Evolutionary conservation across 352 stramenopile species (phyloP).

Genomic region (Pythium scleroteichum): DNA sequence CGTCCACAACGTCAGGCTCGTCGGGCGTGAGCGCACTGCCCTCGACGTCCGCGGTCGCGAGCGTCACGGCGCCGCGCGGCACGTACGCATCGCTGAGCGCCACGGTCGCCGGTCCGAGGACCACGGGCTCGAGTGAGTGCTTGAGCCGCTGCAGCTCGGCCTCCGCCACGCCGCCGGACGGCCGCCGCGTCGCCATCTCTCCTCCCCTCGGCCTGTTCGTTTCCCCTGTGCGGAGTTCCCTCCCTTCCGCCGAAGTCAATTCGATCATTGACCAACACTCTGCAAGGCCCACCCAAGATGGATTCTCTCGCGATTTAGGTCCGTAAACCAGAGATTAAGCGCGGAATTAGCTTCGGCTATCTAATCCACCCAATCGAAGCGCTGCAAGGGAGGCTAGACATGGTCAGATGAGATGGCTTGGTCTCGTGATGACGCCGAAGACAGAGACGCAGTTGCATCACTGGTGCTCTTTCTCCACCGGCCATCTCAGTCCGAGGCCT

Average conservation of each 20-base stretch:
- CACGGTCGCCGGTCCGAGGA: conserved; percentile 53
- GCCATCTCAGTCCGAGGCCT: conserved; percentile 2
- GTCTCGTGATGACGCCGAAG: no score
- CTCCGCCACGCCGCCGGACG: conserved; percentile 23
- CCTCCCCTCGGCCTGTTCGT: background rate
- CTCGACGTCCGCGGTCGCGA: conserved; percentile 55
- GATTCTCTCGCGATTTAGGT: conserved; percentile 19
- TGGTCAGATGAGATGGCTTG: background rate
- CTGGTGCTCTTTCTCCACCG: background rate
- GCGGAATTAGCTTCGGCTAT: background rate
- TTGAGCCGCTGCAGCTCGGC: conserved; percentile 70
- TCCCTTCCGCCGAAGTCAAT: conserved; percentile 26
- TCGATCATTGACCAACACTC: conserved; percentile 28
- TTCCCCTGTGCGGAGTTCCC: conserved; percentile 8
- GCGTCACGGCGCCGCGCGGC: conserved; percentile 65
- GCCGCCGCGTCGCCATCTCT: conserved; percentile 29
- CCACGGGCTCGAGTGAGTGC: conserved; percentile 52
- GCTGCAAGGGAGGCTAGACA: background rate
- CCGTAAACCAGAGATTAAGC: conserved; percentile 6
- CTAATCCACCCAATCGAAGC: conserved; percentile 24
- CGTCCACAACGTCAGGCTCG: conserved; percentile 47
- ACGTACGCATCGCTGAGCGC: conserved; percentile 67
- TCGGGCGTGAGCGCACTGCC: conserved; percentile 31
- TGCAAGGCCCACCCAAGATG: background rate
- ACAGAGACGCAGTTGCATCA: conserved; percentile 3